Conservation (phyloP, 2,329 filamentous ascomycete genomes). For the Colletotrichum godetiae region DNA sequence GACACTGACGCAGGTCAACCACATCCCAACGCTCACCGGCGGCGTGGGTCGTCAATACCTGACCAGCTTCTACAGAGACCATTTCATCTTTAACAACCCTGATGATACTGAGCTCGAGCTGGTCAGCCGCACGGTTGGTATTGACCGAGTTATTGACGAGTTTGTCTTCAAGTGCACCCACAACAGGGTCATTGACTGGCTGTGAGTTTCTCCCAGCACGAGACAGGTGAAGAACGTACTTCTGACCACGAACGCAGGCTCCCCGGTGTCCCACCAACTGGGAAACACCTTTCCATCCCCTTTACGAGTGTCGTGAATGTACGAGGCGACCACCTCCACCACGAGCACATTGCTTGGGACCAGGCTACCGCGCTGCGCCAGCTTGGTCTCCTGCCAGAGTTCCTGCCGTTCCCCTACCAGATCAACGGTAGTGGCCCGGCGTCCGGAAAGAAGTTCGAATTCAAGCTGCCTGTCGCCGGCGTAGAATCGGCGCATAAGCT, state of each 20-base stretch:
- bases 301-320: constrained; percentile 73
- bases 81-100: constrained; percentile 82
- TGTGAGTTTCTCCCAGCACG: constrained; percentile 59
- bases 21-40: constrained; percentile 63
- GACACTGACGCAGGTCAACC: constrained; percentile 22
- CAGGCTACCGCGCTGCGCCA: constrained; percentile 73
- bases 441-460: constrained; percentile 40
- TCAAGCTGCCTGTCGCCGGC: constrained; percentile 46
- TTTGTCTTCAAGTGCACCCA: constrained; percentile 76
- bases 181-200: constrained; percentile 72
- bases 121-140: constrained; percentile 76
- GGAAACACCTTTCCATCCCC: constrained; percentile 64
- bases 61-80: constrained; percentile 75
- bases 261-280: constrained; percentile 67
- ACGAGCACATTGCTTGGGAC: constrained; percentile 78
- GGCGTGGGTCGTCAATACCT: constrained; percentile 74
- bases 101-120: constrained; percentile 75
- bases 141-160: constrained; percentile 79
- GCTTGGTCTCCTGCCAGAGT: constrained; percentile 66
- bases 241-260: constrained; percentile 44
- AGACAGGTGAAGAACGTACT: neutral
- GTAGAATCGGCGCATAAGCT: constrained; percentile 47
- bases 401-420: constrained; percentile 66
- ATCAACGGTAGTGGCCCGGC: constrained; percentile 27
- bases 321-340: constrained; percentile 71